phyloP scores from a whole-genome alignment of 768 basidiomycete species.

The Agaricus subrufescens region DNA sequence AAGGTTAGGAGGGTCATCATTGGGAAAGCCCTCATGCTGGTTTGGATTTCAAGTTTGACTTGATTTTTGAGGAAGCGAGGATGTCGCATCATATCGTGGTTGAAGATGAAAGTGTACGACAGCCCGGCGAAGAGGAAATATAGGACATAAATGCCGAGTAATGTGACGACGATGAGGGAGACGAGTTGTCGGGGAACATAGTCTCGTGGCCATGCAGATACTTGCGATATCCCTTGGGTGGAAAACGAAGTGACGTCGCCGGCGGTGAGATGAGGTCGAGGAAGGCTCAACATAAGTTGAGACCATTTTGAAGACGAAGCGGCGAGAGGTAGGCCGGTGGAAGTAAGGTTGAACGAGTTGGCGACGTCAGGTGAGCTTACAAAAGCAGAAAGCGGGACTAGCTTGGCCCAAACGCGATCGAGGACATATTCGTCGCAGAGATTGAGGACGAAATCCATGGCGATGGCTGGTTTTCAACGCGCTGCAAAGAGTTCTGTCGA shows the following conservation, averaged over 20 bases:
- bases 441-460: slow-evolving; percentile 84
- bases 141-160: slow-evolving; percentile 76
- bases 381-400: slow-evolving; percentile 63
- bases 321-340: slow-evolving; percentile 27
- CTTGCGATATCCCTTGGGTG: slow-evolving; percentile 21
- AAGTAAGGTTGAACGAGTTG: slow-evolving; percentile 31
- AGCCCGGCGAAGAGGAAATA: slow-evolving; percentile 88
- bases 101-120: slow-evolving; percentile 86
- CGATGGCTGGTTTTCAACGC: slow-evolving; percentile 3
- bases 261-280: slow-evolving; percentile 47
- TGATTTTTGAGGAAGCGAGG: slow-evolving; percentile 92
- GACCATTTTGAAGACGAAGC: slow-evolving; percentile 42
- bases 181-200: slow-evolving; percentile 74
- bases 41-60: slow-evolving; percentile 71
- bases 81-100: slow-evolving; percentile 93
- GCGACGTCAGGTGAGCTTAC: slow-evolving; percentile 22
- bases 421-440: slow-evolving; percentile 67
- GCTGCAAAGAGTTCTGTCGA: background rate
- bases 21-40: slow-evolving; percentile 75
- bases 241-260: slow-evolving; percentile 28
- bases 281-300: slow-evolving; percentile 48
- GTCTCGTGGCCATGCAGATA: slow-evolving; percentile 84
- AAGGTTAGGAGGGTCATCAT: slow-evolving; percentile 78
- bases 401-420: slow-evolving; percentile 73
- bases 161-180: slow-evolving; percentile 67